These are phyloP conservation scores for Penstemon eatonii DNA, from an alignment of 257 asterid genomes.

Conservation along the genomic window DNA sequence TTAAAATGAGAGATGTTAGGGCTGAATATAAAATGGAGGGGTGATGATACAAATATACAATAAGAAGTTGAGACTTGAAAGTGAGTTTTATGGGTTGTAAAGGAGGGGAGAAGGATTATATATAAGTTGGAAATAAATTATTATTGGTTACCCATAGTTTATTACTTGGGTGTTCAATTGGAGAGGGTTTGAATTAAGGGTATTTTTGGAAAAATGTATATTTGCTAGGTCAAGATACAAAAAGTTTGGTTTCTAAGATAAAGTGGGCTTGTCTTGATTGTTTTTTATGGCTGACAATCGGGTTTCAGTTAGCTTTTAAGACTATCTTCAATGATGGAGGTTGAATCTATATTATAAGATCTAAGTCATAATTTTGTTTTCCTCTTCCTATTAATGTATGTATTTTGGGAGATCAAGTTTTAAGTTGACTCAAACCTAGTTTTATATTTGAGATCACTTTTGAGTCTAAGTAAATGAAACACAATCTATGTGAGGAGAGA, in stretches of 20 bases:
- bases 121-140: slow-evolving; percentile 29
- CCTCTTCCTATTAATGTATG: too few relatives aligned
- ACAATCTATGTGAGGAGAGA: too few relatives aligned
- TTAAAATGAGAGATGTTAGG: neutral
- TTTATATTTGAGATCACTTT: too few relatives aligned
- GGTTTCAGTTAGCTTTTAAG: too few relatives aligned
- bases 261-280: too few relatives aligned
- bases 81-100: slow-evolving; percentile 16
- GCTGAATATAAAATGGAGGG: neutral
- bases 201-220: slow-evolving; percentile 12
- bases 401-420: too few relatives aligned
- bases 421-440: too few relatives aligned
- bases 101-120: slow-evolving; percentile 28
- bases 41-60: neutral
- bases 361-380: too few relatives aligned
- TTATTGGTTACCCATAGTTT: slow-evolving; percentile 41
- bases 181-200: slow-evolving; percentile 27
- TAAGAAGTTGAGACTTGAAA: neutral
- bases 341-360: too few relatives aligned
- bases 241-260: neutral
- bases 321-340: too few relatives aligned
- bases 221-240: slow-evolving; percentile 17
- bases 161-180: slow-evolving; percentile 34
- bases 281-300: too few relatives aligned
- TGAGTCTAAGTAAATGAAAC: too few relatives aligned